Conservation (phyloP, 2,329 filamentous ascomycete species). For the Curvularia lunata region DNA sequence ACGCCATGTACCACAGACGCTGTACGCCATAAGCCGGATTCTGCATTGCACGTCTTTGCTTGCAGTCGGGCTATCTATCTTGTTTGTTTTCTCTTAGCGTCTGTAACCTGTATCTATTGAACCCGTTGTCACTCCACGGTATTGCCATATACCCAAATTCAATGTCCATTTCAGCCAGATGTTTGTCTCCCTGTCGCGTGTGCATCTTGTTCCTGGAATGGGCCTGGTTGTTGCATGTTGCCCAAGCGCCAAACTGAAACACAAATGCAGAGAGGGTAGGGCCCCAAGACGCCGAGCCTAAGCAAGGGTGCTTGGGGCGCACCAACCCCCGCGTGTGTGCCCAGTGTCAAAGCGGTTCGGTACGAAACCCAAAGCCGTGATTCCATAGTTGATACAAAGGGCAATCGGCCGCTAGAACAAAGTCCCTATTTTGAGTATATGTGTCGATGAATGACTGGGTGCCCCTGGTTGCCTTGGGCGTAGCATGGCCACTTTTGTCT, state of each 20-base stretch:
- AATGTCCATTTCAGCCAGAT: constrained; percentile 6
- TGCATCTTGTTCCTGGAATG: constrained; percentile 3
- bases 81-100: constrained; percentile 2
- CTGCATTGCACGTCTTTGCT: constrained; percentile 4
- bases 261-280: constrained; percentile 2
- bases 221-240: constrained; percentile 7
- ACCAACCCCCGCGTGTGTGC: constrained; percentile 9
- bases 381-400: too few species aligned
- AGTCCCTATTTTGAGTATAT: not conserved
- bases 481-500: not conserved
- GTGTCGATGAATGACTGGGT: constrained; percentile 1
- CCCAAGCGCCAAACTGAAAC: constrained; percentile 10
- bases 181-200: not conserved
- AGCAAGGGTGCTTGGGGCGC: constrained; percentile 10
- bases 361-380: constrained; percentile 19
- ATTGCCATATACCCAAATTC: constrained; percentile 20
- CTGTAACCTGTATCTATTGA: constrained; percentile 13
- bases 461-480: not conserved
- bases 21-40: constrained; percentile 15
- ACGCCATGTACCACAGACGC: constrained; percentile 17
- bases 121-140: constrained; percentile 3
- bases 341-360: constrained; percentile 25
- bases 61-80: not conserved
- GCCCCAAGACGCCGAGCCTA: constrained; percentile 9
- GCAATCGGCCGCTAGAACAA: constrained; percentile 15